Base-by-base conservation (phyloP, 495 filamentous ascomycete genomes). In the Symbiotaphrina buchneri region DNA sequence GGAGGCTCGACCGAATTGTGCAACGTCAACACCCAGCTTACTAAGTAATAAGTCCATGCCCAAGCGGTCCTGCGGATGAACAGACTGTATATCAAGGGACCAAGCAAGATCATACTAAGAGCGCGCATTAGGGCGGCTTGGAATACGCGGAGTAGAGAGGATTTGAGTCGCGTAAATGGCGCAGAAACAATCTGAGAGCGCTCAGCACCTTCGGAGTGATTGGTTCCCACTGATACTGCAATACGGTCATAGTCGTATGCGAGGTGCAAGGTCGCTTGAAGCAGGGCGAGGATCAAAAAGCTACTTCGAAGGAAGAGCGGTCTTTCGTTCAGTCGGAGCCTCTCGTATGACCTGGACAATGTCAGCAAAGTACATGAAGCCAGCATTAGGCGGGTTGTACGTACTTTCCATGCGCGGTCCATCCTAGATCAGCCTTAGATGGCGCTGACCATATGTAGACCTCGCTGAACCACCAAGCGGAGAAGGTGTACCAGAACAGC, bases 321-420 rank as follows among this genome's bases (percentile, higher is more conserved):
- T 39, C 76, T 59, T 51, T 97, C 87, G 47, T 97, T 97, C 37
- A 94, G 49, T n/a, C 64, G 63, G 10, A 71, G 57, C 10, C 85
- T 63, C 47, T 87, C 82, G 33, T 76, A 59, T 13, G 51, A 44
- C 24, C 60, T 68, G 30, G 3, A 8, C 19, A 21, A 24, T 26
- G n/a, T 41, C 28, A 41, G 37, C 19, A 11, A 33, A 42, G 29
- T 32, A 18, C 5, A 41, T 21, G 5, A 21, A 24, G 17, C 25
- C n/a, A n/a, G n/a, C n/a, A n/a, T n/a, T n/a, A n/a, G n/a, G n/a
- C 6, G 15, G 24, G 28, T 7, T 32, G n/a, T 13, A 54, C 59
- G 32, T 49, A 71, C 68, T 55, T 59, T 41, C 61, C 65, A 31
- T 65, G 58, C 16, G 73, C 73, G 31, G 87, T 65, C 63, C 72